Percentiles rank a stretch among this genome's conserved stretches.
Evolutionary conservation across 352 stramenopile genomes (phyloP).

Genomic region (Pythium folliculosum): DNA sequence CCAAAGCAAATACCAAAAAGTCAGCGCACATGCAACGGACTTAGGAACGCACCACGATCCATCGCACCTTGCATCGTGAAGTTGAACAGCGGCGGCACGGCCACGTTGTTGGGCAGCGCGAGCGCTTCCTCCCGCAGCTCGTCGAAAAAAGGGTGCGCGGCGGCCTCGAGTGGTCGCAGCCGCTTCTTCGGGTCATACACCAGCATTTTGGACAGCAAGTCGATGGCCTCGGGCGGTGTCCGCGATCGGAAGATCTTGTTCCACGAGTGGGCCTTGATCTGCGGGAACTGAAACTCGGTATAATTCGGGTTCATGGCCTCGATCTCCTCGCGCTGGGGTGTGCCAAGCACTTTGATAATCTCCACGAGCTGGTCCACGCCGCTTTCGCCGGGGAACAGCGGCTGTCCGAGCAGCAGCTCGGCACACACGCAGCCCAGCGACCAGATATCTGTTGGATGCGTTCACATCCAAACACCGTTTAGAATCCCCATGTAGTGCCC

Average conservation of each 20-base stretch:
- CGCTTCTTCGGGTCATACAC: slow-evolving; percentile 95
- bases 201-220: slow-evolving; percentile 97
- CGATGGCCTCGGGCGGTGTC: slow-evolving; percentile 95
- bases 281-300: slow-evolving; percentile 99
- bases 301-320: slow-evolving; percentile 99
- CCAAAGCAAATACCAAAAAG: no score
- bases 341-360: slow-evolving; percentile 99
- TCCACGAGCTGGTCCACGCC: slow-evolving; percentile 99
- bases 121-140: slow-evolving; percentile 91
- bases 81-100: slow-evolving; percentile 91
- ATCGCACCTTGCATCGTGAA: slow-evolving; percentile 89
- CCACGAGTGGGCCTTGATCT: slow-evolving; percentile 99
- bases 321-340: slow-evolving; percentile 98
- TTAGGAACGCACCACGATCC: background rate
- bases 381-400: slow-evolving; percentile 98
- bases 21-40: background rate
- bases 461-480: background rate
- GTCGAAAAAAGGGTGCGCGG: slow-evolving; percentile 98
- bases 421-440: slow-evolving; percentile 97
- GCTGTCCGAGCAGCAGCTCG: slow-evolving; percentile 97
- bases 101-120: slow-evolving; percentile 84
- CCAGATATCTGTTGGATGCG: slow-evolving; percentile 88
- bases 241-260: slow-evolving; percentile 96
- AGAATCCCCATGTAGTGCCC: background rate
- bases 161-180: slow-evolving; percentile 76